These are phyloP conservation scores for Xylariaceae sp. DNA, from an alignment of 2,329 filamentous ascomycete species.

Conservation along the genomic window DNA sequence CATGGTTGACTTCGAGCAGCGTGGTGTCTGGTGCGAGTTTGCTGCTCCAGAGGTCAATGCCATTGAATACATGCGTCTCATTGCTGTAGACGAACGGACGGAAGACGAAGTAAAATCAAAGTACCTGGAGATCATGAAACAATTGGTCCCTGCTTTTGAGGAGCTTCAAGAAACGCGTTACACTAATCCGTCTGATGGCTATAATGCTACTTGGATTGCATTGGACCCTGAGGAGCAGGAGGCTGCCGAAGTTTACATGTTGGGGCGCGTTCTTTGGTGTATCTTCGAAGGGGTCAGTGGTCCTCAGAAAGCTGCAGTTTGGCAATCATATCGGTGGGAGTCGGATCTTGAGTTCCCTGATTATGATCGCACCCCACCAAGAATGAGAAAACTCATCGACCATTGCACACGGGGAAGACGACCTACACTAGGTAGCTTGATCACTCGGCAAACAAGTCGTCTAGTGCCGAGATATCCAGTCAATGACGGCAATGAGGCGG, in stretches of 20 bases:
- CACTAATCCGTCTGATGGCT: slow-evolving; percentile 45
- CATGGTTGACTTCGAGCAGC: slow-evolving; percentile 61
- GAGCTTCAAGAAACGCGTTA: slow-evolving; percentile 41
- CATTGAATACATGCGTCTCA: slow-evolving; percentile 53
- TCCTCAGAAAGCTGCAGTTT: slow-evolving; percentile 52
- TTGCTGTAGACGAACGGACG: slow-evolving; percentile 48
- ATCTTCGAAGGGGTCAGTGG: slow-evolving; percentile 58
- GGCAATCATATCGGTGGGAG: slow-evolving; percentile 57
- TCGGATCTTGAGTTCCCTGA: slow-evolving; percentile 53
- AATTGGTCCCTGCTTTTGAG: slow-evolving; percentile 46
- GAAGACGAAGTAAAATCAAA: slow-evolving; percentile 36
- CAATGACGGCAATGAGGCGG: slow-evolving; percentile 31
- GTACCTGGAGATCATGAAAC: slow-evolving; percentile 40
- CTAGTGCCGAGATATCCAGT: slow-evolving; percentile 40
- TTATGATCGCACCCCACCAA: slow-evolving; percentile 44
- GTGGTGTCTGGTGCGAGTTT: slow-evolving; percentile 61
- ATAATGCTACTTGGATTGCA: slow-evolving; percentile 54
- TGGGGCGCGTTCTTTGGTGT: slow-evolving; percentile 59
- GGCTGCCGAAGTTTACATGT: slow-evolving; percentile 58
- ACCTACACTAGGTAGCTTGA: slow-evolving; percentile 39
- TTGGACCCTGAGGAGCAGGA: slow-evolving; percentile 51
- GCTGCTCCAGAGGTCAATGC: slow-evolving; percentile 57
- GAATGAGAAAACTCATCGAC: slow-evolving; percentile 46
- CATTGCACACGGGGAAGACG: slow-evolving; percentile 49
- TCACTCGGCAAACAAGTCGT: slow-evolving; percentile 43